Percentiles rank a stretch among this genome's conserved stretches.
These are phyloP conservation scores for Didymella pinodella DNA, from an alignment of 2,329 filamentous ascomycete species.

Conservation along the genomic window DNA sequence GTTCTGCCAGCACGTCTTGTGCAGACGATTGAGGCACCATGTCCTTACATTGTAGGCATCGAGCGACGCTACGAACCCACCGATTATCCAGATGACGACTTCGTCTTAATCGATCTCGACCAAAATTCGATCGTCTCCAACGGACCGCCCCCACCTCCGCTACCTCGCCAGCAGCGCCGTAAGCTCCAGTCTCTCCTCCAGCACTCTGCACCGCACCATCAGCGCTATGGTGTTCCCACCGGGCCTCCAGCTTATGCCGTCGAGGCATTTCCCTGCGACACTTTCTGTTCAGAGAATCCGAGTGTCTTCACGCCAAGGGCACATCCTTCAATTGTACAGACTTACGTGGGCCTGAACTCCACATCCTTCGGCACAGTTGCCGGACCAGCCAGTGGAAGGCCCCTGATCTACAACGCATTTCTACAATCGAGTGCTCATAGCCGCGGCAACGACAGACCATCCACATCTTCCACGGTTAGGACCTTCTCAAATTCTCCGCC, in stretches of 20 bases:
- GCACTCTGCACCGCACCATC: conserved; percentile 86
- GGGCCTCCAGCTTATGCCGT: conserved; percentile 92
- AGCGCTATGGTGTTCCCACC: conserved; percentile 82
- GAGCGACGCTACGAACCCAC: conserved; percentile 89
- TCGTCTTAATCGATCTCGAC: conserved; percentile 92
- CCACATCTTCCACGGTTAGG: conserved; percentile 52
- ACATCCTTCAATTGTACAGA: conserved; percentile 75
- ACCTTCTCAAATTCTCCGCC: conserved; percentile 59
- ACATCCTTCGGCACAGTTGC: conserved; percentile 80
- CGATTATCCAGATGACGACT: conserved; percentile 91
- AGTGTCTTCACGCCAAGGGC: conserved; percentile 79
- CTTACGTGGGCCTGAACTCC: conserved; percentile 89
- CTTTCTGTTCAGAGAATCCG: conserved; percentile 86
- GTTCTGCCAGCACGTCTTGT: conserved; percentile 86
- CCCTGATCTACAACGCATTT: conserved; percentile 91
- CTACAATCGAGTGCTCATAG: conserved; percentile 75
- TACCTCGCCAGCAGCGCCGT: conserved; percentile 87
- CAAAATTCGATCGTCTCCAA: conserved; percentile 89
- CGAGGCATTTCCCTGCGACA: conserved; percentile 89
- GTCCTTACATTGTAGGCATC: conserved; percentile 95
- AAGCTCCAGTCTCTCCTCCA: conserved; percentile 91
- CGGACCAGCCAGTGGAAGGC: conserved; percentile 59
- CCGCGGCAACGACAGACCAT: conserved; percentile 72
- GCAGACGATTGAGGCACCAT: conserved; percentile 91
- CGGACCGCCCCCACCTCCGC: conserved; percentile 72